Base-by-base conservation (phyloP, 306 rosid species). In the Glycyrrhiza uralensis region DNA sequence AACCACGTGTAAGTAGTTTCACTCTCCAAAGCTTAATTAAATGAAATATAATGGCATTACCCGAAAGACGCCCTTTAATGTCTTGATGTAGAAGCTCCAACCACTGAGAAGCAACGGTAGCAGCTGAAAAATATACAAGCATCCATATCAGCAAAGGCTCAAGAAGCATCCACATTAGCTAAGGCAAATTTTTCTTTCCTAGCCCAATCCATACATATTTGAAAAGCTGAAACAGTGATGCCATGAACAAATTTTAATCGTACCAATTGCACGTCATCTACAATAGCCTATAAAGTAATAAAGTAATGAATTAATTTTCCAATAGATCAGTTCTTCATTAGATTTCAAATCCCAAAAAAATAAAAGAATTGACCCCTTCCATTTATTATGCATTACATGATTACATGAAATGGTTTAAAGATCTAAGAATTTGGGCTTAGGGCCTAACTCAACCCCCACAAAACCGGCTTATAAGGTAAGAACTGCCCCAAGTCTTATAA, bases 41-140 rank as follows among this genome's bases (percentile, higher is more conserved):
- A 44, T 66, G 23, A 20, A 60, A 28, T 36, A 45, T 57, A 74
- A 71, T 39, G 69, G 71, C 29, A 20, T 74, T 86, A 91, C 99
- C 93, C 4, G 84, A 76, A 80, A 95, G 97, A 52, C 99, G 97
- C 42, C 97, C 96, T 84, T 87, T 86, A 69, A 88, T 79, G 69
- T 95, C 99, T 80, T 86, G 97, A 60, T 80, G 86, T 59, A 88
- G 82, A 74, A 95, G 96, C 66, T 88, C 97, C 89, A 95, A 79
- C 99, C 99, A 91, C 47, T 87, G 96, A 58, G 97, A 95, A 79
- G 99, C 99, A 81, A 92, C 87, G 0, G 91, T 84, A 54, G 99
- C 99, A 82, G 99, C 99, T 94, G 96, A 57, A 81, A 80, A 79
- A 79, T 76, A 85, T 23, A 45, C 14, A 82, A 58, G 36, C 42